A percentile compares a stretch with the other conserved stretches of the same genome.
Evolutionary conservation across 2,329 filamentous ascomycete species (phyloP).

Genomic region (Akanthomyces lecanii): DNA sequence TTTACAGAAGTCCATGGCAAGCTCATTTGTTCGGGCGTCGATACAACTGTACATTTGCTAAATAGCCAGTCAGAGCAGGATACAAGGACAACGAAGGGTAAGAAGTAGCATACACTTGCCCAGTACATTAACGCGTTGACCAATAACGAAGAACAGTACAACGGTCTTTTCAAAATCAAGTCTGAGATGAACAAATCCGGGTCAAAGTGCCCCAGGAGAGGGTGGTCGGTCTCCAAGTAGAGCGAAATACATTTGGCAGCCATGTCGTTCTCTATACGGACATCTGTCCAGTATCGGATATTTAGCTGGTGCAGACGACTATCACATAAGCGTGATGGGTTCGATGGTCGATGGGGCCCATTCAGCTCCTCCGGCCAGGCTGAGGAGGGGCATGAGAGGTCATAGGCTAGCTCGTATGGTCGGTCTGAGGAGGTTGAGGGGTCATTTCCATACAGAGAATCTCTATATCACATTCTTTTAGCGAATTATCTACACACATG

Average conservation of each 20-base stretch:
- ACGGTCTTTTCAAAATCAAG: slow-evolving; percentile 23
- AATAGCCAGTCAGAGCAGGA: not conserved
- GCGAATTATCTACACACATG: not conserved
- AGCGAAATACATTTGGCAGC: slow-evolving; percentile 33
- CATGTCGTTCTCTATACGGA: slow-evolving; percentile 27
- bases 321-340: slow-evolving; percentile 23
- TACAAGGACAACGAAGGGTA: not conserved
- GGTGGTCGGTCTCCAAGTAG: slow-evolving; percentile 36
- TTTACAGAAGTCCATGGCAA: slow-evolving; percentile 23
- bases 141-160: slow-evolving; percentile 32
- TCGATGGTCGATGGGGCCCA: not conserved
- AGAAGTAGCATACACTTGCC: slow-evolving; percentile 29
- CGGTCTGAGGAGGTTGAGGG: not conserved
- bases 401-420: not conserved
- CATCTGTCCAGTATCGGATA: slow-evolving; percentile 33
- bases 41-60: slow-evolving; percentile 35
- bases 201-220: slow-evolving; percentile 34
- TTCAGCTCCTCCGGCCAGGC: not conserved
- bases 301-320: slow-evolving; percentile 26
- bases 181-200: slow-evolving; percentile 32
- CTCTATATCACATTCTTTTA: not conserved
- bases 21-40: slow-evolving; percentile 22
- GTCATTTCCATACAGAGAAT: not conserved
- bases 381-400: not conserved
- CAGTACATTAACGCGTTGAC: slow-evolving; percentile 34